phyloP scores from a whole-genome alignment of 495 filamentous ascomycete species.

The Talaromyces proteolyticus region DNA sequence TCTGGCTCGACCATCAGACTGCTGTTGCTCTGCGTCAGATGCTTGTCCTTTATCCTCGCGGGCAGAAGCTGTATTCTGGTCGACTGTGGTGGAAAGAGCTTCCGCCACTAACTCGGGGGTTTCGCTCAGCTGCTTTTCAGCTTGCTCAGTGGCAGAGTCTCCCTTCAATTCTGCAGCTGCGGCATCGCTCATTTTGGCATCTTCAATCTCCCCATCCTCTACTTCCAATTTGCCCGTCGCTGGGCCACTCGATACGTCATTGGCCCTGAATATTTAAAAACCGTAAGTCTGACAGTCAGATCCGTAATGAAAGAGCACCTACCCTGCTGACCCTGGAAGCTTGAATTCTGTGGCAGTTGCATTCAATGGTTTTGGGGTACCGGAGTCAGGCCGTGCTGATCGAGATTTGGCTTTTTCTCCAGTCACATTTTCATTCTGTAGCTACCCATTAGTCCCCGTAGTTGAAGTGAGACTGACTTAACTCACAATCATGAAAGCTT shows the following conservation, averaged over 20 bases:
- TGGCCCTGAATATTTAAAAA: constrained; percentile 18
- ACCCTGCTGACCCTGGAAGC: constrained; percentile 28
- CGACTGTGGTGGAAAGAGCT: too few relatives aligned
- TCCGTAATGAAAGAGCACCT: constrained; percentile 8
- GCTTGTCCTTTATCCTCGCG: background rate
- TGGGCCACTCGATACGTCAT: constrained; percentile 23
- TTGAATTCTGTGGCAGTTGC: constrained; percentile 43
- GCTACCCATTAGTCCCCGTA: constrained; percentile 16
- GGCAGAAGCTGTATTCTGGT: background rate
- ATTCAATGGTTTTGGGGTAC: constrained; percentile 35
- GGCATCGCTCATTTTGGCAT: constrained; percentile 47
- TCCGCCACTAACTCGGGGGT: too few relatives aligned
- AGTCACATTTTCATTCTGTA: constrained; percentile 15
- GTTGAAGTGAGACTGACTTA: constrained; percentile 8
- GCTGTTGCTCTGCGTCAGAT: background rate
- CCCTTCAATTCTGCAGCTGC: constrained; percentile 11
- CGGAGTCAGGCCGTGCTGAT: constrained; percentile 30
- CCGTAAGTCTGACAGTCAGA: constrained; percentile 8
- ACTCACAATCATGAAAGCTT: constrained; percentile 55
- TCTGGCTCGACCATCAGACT: background rate
- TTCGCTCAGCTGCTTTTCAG: too few relatives aligned
- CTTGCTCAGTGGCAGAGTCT: constrained; percentile 3
- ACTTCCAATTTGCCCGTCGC: constrained; percentile 45
- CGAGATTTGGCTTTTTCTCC: constrained; percentile 23
- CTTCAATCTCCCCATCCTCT: constrained; percentile 76